Conservation (phyloP, 495 filamentous ascomycete genomes). For the Arthonia radiata region DNA sequence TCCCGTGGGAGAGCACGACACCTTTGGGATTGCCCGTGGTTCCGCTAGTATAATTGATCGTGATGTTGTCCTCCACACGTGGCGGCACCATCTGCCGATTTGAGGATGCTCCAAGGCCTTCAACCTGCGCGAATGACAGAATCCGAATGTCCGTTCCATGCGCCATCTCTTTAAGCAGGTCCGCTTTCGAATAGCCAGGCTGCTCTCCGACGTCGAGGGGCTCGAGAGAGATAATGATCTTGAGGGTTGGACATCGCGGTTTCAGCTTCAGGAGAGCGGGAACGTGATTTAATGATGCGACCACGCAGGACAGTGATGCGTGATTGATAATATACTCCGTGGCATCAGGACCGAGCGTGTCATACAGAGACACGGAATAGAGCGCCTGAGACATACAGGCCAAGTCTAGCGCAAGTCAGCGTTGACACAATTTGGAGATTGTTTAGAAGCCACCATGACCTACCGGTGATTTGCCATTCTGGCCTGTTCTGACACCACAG, state of each 20-base stretch:
- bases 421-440: not conserved
- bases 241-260: slow-evolving; percentile 48
- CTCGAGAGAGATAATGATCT: slow-evolving; percentile 75
- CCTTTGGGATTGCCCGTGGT: slow-evolving; percentile 92
- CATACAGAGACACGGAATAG: slow-evolving; percentile 84
- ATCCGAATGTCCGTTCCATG: slow-evolving; percentile 47
- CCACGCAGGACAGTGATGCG: slow-evolving; percentile 46
- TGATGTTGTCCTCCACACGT: slow-evolving; percentile 49
- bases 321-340: slow-evolving; percentile 95
- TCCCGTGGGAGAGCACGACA: slow-evolving; percentile 62
- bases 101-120: slow-evolving; percentile 45
- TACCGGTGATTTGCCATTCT: slow-evolving; percentile 90
- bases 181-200: slow-evolving; percentile 50
- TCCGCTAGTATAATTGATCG: slow-evolving; percentile 94
- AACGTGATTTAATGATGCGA: slow-evolving; percentile 63
- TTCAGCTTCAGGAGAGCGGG: slow-evolving; percentile 69
- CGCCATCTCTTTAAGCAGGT: slow-evolving; percentile 49
- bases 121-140: slow-evolving; percentile 50
- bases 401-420: slow-evolving; percentile 32
- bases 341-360: slow-evolving; percentile 72
- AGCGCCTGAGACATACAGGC: slow-evolving; percentile 73
- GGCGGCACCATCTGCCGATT: slow-evolving; percentile 45
- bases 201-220: slow-evolving; percentile 62
- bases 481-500: slow-evolving; percentile 91
- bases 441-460: slow-evolving; percentile 6